Conservation (phyloP, 305 asterid species). For the Fraxinus xanthoxyloides region DNA sequence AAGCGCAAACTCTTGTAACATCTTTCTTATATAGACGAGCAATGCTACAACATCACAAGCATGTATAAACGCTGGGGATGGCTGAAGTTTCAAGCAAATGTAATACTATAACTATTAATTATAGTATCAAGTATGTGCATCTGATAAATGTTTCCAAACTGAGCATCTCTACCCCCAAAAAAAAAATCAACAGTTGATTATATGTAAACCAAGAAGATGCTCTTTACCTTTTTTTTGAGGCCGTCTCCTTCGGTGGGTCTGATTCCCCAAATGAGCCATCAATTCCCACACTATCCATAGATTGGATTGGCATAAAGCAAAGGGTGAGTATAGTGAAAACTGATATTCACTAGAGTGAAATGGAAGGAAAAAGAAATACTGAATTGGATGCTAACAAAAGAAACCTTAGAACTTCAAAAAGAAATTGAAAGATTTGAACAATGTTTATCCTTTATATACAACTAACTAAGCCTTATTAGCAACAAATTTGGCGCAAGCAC, state of each 20-base stretch:
- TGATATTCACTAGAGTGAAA: constrained; percentile 5
- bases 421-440: constrained; percentile 5
- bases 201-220: background rate
- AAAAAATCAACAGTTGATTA: no score
- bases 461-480: background rate
- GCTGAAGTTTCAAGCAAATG: background rate
- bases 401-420: background rate
- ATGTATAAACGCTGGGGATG: background rate
- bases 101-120: background rate
- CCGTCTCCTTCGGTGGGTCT: constrained; percentile 31
- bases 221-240: constrained; percentile 66
- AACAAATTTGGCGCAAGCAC: background rate
- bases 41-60: background rate
- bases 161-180: background rate
- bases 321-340: constrained; percentile 2
- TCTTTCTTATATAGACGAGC: background rate
- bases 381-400: background rate
- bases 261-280: constrained; percentile 64
- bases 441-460: background rate
- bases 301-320: constrained; percentile 11
- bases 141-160: background rate
- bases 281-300: constrained; percentile 51
- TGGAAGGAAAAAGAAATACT: background rate
- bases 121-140: background rate
- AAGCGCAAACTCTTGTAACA: background rate